Base-by-base conservation (phyloP, 495 filamentous ascomycete genomes). In the Platismatia glauca region DNA sequence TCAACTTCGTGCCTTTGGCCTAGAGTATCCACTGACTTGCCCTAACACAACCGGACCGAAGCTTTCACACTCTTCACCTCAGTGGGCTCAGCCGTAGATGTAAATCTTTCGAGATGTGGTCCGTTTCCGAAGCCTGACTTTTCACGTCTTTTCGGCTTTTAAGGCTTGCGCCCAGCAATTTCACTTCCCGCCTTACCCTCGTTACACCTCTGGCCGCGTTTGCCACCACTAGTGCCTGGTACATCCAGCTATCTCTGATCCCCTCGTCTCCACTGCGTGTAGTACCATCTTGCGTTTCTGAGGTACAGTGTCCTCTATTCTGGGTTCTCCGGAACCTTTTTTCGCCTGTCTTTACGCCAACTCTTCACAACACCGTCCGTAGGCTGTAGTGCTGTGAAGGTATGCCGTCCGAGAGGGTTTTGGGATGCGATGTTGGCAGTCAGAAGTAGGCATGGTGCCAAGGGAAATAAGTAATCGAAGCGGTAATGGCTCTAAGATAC, bases 131-230 rank as follows among this genome's bases (percentile, higher is more conserved):
- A 20, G 18, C 13, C 39, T n/a, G n/a, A 4, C 2, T 43, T 7
- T 43, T 18, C 7, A 12, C 9, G 2, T 12, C 9, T 39, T 39
- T 7, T 12, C 13, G 2, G 7, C 2, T 15, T 5, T 39, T 39
- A 12, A 15, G 7, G 37, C 37, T 39, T 39, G 37, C 9, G 7
- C 37, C 41, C 73, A 76, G 65, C 35, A n/a, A n/a, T n/a, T n/a
- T n/a, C n/a, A n/a, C n/a, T n/a, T n/a, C n/a, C n/a, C n/a, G n/a
- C n/a, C n/a, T n/a, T n/a, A n/a, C n/a, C n/a, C n/a, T n/a, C n/a
- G n/a, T n/a, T n/a, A n/a, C n/a, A n/a, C 13, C 13, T 39, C 16
- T 18, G 39, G 16, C 15, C 2, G 39, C 39, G 18, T 7, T 4
- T 43, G 3, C 13, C 7, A 4, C 3, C 43, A 22, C 43, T n/a